phyloP scores from a whole-genome alignment of 495 filamentous ascomycete species.

The Penicillium riverlandense region DNA sequence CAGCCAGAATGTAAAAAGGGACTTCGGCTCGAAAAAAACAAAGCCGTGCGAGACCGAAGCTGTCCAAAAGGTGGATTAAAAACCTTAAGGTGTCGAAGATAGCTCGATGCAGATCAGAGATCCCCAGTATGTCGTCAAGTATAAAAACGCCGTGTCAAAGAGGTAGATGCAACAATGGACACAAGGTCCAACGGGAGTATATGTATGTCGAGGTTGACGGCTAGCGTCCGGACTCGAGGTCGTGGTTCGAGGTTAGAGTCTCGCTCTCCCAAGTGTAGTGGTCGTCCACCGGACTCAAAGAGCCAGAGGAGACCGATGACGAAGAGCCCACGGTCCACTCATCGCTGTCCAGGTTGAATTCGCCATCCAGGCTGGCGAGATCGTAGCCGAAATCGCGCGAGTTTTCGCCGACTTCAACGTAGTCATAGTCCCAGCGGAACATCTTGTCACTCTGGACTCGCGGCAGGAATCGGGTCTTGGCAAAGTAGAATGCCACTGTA shows the following conservation, averaged over 20 bases:
- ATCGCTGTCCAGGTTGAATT: slow-evolving; percentile 55
- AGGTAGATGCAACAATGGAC: slow-evolving; percentile 19
- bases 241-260: slow-evolving; percentile 47
- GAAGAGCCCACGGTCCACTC: slow-evolving; percentile 72
- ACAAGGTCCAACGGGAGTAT: slow-evolving; percentile 14
- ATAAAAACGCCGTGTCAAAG: slow-evolving; percentile 34
- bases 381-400: slow-evolving; percentile 49
- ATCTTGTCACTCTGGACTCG: slow-evolving; percentile 73
- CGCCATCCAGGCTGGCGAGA: slow-evolving; percentile 46
- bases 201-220: slow-evolving; percentile 15
- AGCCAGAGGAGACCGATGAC: slow-evolving; percentile 58
- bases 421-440: slow-evolving; percentile 94
- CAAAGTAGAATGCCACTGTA: slow-evolving; percentile 70
- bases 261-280: slow-evolving; percentile 57
- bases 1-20: slow-evolving; percentile 24
- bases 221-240: slow-evolving; percentile 43
- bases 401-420: slow-evolving; percentile 69
- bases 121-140: slow-evolving; percentile 33
- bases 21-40: slow-evolving; percentile 14
- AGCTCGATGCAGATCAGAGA: slow-evolving; percentile 38
- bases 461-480: slow-evolving; percentile 72
- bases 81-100: slow-evolving; percentile 37
- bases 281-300: slow-evolving; percentile 55
- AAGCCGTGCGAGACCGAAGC: slow-evolving; percentile 12
- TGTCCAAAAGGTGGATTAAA: slow-evolving; percentile 23